Conservation (phyloP, 2,329 filamentous ascomycete species). For the Aspergillus eucalypticola region DNA sequence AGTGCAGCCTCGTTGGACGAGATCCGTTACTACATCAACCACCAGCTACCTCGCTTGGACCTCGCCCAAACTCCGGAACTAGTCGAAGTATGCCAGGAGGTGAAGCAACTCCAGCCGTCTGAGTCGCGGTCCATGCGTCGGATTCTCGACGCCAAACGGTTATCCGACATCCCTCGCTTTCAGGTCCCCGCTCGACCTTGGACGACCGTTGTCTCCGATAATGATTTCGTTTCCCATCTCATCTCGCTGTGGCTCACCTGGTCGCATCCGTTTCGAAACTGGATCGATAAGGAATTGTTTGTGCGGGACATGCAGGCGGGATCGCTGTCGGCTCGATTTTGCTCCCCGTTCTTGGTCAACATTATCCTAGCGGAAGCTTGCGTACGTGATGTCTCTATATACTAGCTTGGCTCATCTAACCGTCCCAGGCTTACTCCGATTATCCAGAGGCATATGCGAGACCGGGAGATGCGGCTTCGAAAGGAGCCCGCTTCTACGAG, state of each 20-base stretch:
- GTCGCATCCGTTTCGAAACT: slow-evolving; percentile 33
- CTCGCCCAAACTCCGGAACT: slow-evolving; percentile 25
- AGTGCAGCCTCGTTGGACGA: slow-evolving; percentile 30
- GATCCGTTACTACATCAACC: slow-evolving; percentile 28
- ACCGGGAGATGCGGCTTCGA: slow-evolving; percentile 19
- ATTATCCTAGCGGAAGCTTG: slow-evolving; percentile 35
- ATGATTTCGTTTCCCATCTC: slow-evolving; percentile 34
- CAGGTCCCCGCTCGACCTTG: slow-evolving; percentile 32
- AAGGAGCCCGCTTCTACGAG: slow-evolving; percentile 34
- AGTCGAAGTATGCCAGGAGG: slow-evolving; percentile 19
- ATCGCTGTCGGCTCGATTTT: slow-evolving; percentile 28
- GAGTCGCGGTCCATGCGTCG: slow-evolving; percentile 19
- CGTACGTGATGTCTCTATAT: slow-evolving; percentile 21
- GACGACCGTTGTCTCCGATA: slow-evolving; percentile 28
- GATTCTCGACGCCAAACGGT: slow-evolving; percentile 19
- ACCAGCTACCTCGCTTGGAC: slow-evolving; percentile 20
- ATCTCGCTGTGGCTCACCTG: slow-evolving; percentile 35
- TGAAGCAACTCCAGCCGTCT: slow-evolving; percentile 19
- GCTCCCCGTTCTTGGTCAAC: slow-evolving; percentile 40
- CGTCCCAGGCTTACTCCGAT: slow-evolving; percentile 30
- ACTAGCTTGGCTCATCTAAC: background rate
- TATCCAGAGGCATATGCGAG: slow-evolving; percentile 27
- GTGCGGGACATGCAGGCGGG: slow-evolving; percentile 37
- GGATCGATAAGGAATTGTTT: slow-evolving; percentile 37
- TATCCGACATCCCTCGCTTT: slow-evolving; percentile 23